A percentile compares a stretch with the other conserved stretches of the same genome.
These are phyloP conservation scores for Wallacemonas rigidus DNA, from an alignment of 208 protist species.

Conservation along the genomic window DNA sequence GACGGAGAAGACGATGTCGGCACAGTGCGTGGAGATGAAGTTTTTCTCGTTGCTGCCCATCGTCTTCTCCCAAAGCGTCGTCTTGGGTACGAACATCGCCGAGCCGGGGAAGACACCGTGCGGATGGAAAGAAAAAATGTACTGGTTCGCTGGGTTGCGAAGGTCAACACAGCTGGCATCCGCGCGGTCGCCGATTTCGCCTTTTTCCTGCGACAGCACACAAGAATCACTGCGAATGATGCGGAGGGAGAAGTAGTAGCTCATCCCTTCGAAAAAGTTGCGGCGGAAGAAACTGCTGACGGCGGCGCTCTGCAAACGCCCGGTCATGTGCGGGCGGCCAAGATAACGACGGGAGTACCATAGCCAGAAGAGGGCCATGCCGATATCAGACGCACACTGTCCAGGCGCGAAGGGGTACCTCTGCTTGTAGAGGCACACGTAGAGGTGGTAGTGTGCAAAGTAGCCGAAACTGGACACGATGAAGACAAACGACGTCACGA, in stretches of 20 bases:
- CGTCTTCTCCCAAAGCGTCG: slow-evolving; percentile 37
- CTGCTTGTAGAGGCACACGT: slow-evolving; percentile 43
- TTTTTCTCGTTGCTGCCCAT: slow-evolving; percentile 39
- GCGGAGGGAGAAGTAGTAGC: slow-evolving; percentile 61
- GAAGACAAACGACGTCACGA: slow-evolving; percentile 44
- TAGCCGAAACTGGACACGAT: slow-evolving; percentile 49
- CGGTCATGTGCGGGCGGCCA: slow-evolving; percentile 60
- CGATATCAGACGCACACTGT: slow-evolving; percentile 45
- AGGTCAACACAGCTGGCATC: slow-evolving; percentile 36
- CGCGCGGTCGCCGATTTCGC: slow-evolving; percentile 14
- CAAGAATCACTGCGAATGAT: slow-evolving; percentile 34
- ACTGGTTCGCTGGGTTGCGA: slow-evolving; percentile 57
- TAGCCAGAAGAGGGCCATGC: slow-evolving; percentile 57
- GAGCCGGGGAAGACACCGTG: slow-evolving; percentile 79
- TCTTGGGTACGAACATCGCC: slow-evolving; percentile 35
- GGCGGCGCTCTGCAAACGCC: slow-evolving; percentile 37
- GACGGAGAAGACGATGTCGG: slow-evolving; percentile 65
- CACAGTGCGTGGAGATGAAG: slow-evolving; percentile 52
- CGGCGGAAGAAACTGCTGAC: slow-evolving; percentile 44
- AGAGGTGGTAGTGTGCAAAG: slow-evolving; percentile 67
- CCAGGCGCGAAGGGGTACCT: slow-evolving; percentile 35
- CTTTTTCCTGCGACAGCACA: slow-evolving; percentile 24
- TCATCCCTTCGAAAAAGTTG: slow-evolving; percentile 60
- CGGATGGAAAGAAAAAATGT: slow-evolving; percentile 76
- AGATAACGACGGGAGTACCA: slow-evolving; percentile 66